A percentile compares a stretch with the other conserved stretches of the same genome.
Conservation (phyloP, 306 rosid genomes). For the Lablab purpureus region DNA sequence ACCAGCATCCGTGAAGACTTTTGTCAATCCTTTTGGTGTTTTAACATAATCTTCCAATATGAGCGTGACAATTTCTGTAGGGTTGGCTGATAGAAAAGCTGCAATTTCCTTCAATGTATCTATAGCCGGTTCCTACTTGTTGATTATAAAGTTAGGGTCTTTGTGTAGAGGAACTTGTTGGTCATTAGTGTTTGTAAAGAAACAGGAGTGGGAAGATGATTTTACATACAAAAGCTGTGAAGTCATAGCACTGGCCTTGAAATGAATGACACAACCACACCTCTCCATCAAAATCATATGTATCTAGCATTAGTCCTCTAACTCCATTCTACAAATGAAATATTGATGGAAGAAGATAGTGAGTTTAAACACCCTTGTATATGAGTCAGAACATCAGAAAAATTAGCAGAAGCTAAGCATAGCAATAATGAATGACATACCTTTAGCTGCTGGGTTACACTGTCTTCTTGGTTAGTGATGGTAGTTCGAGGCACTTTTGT, state of each 20-base stretch:
- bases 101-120: constrained; percentile 71
- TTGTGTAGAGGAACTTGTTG: neutral
- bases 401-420: neutral
- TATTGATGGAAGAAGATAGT: neutral
- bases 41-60: constrained; percentile 82
- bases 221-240: constrained; percentile 76
- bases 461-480: constrained; percentile 73
- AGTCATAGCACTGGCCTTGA: constrained; percentile 65
- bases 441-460: constrained; percentile 70
- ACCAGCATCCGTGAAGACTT: constrained; percentile 65
- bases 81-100: constrained; percentile 69
- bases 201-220: neutral
- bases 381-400: neutral
- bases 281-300: constrained; percentile 68
- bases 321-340: constrained; percentile 67
- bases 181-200: constrained; percentile 1
- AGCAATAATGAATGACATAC: constrained; percentile 39
- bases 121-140: constrained; percentile 70
- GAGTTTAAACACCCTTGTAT: neutral
- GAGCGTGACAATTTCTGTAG: constrained; percentile 73
- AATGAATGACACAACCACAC: constrained; percentile 88
- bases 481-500: constrained; percentile 69
- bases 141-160: constrained; percentile 12
- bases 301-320: constrained; percentile 72
- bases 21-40: constrained; percentile 73